A percentile compares a stretch with the other conserved stretches of the same genome.
phyloP scores from a whole-genome alignment of 1,284 basidiomycete species.

The Uromyces viciae-fabae region DNA sequence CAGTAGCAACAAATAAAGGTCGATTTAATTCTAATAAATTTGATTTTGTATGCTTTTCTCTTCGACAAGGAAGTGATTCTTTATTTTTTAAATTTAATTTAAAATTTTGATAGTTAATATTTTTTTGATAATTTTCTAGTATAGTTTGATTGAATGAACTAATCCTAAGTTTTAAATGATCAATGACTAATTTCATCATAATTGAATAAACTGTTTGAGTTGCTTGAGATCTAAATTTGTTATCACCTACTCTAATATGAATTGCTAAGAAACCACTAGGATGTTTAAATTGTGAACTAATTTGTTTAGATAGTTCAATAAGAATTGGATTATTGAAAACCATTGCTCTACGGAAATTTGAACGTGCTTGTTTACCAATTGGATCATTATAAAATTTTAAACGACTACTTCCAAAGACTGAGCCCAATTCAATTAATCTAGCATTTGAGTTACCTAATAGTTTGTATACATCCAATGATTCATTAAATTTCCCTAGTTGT shows the following conservation, averaged over 20 bases:
- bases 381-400: conserved; percentile 27
- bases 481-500: conserved; percentile 22
- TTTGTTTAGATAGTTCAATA: not conserved
- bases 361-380: conserved; percentile 16
- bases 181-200: conserved; percentile 2
- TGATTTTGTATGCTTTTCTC: conserved; percentile 45
- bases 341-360: conserved; percentile 18
- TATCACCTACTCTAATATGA: conserved; percentile 40
- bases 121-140: not conserved
- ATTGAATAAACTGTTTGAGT: not conserved
- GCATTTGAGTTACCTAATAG: not conserved
- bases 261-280: conserved; percentile 9
- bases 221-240: conserved; percentile 27
- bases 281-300: not conserved
- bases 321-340: conserved; percentile 24
- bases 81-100: not conserved
- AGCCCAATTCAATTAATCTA: conserved; percentile 20
- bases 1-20: conserved; percentile 70
- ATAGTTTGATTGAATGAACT: conserved; percentile 14
- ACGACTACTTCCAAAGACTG: conserved; percentile 27
- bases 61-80: conserved; percentile 46
- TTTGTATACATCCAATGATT: conserved; percentile 12
- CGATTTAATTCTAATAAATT: conserved; percentile 60
- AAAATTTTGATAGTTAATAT: not conserved
- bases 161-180: conserved; percentile 7